These are phyloP conservation scores for Acidiella bohemica DNA, from an alignment of 495 filamentous ascomycete genomes.

Conservation along the genomic window DNA sequence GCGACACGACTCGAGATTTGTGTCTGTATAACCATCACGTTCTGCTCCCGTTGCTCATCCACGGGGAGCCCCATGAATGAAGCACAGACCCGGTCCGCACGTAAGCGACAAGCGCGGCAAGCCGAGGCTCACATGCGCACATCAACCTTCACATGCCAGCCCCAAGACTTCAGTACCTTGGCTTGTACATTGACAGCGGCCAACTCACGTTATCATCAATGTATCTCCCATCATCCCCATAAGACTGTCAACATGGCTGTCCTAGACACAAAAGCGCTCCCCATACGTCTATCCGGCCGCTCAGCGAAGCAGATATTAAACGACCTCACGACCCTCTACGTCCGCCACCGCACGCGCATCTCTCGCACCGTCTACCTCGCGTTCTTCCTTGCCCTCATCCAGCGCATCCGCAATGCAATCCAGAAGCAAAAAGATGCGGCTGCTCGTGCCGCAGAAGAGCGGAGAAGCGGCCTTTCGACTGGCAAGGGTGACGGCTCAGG, in stretches of 20 bases:
- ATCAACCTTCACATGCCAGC: too few species aligned
- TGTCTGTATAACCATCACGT: too few species aligned
- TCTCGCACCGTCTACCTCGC: slow-evolving; percentile 84
- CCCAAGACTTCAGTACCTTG: too few species aligned
- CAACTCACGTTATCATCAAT: too few species aligned
- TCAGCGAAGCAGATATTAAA: slow-evolving; percentile 62
- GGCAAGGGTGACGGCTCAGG: slow-evolving; percentile 36
- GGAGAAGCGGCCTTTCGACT: slow-evolving; percentile 28
- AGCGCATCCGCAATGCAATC: slow-evolving; percentile 83
- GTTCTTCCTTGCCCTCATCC: slow-evolving; percentile 75
- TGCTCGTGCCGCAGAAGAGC: slow-evolving; percentile 50
- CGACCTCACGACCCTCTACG: slow-evolving; percentile 61
- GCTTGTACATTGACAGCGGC: too few species aligned
- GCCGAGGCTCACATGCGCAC: too few species aligned
- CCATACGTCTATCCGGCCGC: slow-evolving; percentile 26
- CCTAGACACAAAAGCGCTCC: neutral
- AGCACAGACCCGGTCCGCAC: too few species aligned
- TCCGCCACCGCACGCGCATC: slow-evolving; percentile 73
- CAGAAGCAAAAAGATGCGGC: slow-evolving; percentile 85
- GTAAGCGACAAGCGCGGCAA: too few species aligned
- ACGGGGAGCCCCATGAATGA: too few species aligned
- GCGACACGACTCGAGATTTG: too few species aligned
- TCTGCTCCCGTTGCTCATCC: too few species aligned
- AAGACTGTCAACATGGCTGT: slow-evolving; percentile 18
- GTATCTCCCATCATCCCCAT: too few species aligned